Percentiles rank a stretch among this genome's conserved stretches.
Conservation (phyloP, 2,329 filamentous ascomycete species). For the Neospermospora avenae region DNA sequence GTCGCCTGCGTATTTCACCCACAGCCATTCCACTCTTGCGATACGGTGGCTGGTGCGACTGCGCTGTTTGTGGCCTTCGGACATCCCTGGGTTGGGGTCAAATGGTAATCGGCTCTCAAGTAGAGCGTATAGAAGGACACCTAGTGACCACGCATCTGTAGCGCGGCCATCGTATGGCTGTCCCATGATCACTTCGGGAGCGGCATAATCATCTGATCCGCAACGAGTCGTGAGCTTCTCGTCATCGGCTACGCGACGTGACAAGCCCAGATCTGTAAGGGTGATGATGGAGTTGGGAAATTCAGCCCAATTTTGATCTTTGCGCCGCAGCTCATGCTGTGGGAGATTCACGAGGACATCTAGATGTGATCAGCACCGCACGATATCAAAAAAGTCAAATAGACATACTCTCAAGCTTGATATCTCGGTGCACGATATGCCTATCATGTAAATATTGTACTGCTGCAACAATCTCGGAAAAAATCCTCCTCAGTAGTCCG, state of each 20-base stretch:
- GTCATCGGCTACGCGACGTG: slow-evolving; percentile 77
- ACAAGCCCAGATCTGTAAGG: slow-evolving; percentile 87
- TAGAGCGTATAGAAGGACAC: slow-evolving; percentile 87
- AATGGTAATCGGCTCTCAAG: slow-evolving; percentile 93
- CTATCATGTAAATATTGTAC: slow-evolving; percentile 81
- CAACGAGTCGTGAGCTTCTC: slow-evolving; percentile 91
- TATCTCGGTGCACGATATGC: slow-evolving; percentile 91
- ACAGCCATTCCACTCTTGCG: slow-evolving; percentile 91
- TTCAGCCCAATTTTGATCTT: slow-evolving; percentile 61
- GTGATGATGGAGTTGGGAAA: slow-evolving; percentile 84
- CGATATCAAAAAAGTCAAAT: slow-evolving; percentile 10
- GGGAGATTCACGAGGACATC: slow-evolving; percentile 90
- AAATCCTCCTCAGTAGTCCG: slow-evolving; percentile 74
- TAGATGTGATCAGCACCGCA: slow-evolving; percentile 37
- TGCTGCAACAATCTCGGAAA: slow-evolving; percentile 82
- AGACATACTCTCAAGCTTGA: slow-evolving; percentile 90
- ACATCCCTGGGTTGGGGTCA: slow-evolving; percentile 79
- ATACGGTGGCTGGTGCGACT: slow-evolving; percentile 91
- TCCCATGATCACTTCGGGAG: slow-evolving; percentile 93
- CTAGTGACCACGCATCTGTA: slow-evolving; percentile 93
- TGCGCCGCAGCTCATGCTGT: slow-evolving; percentile 59
- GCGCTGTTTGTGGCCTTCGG: slow-evolving; percentile 70
- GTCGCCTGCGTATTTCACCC: slow-evolving; percentile 79
- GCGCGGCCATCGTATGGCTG: slow-evolving; percentile 90
- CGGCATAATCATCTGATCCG: slow-evolving; percentile 95